Conservation (phyloP, 768 basidiomycete genomes). For the Coprinopsis sp. region DNA sequence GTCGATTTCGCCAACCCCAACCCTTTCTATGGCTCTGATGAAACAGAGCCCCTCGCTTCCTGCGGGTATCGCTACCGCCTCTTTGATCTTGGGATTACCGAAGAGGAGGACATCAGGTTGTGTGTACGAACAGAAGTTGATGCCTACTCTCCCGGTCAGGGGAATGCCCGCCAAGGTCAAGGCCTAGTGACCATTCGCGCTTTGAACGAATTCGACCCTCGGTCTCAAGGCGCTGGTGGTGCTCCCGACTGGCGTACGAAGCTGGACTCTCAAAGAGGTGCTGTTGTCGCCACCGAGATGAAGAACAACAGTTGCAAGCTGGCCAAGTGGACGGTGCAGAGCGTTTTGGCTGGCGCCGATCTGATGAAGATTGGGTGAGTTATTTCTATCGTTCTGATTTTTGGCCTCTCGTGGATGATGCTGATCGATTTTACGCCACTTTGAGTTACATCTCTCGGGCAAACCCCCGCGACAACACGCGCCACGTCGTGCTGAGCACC, state of each 20-base stretch:
- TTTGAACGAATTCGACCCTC: constrained; percentile 93
- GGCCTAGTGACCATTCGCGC: constrained; percentile 90
- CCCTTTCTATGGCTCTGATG: constrained; percentile 92
- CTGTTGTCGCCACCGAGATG: constrained; percentile 99
- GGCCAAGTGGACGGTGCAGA: constrained; percentile 96
- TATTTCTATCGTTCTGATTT: constrained; percentile 7
- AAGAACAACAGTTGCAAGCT: constrained; percentile 99
- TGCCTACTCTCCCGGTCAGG: constrained; percentile 65
- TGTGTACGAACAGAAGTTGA: constrained; percentile 97
- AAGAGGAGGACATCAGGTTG: constrained; percentile 88
- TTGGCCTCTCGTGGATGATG: constrained; percentile 5
- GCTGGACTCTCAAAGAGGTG: constrained; percentile 92
- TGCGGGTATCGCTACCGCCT: constrained; percentile 96
- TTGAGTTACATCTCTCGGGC: constrained; percentile 90
- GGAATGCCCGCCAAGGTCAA: constrained; percentile 62
- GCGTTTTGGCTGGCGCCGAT: constrained; percentile 91
- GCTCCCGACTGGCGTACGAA: constrained; percentile 99
- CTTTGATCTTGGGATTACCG: constrained; percentile 86
- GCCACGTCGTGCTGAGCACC: constrained; percentile 93
- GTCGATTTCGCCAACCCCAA: constrained; percentile 83
- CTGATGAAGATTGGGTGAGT: constrained; percentile 91
- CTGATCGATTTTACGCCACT: constrained; percentile 10
- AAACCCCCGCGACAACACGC: constrained; percentile 89
- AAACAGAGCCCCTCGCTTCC: constrained; percentile 91
- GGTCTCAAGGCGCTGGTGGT: constrained; percentile 84